Conservation (phyloP, 352 stramenopile species). For the Phytophthora chlamydospora region DNA sequence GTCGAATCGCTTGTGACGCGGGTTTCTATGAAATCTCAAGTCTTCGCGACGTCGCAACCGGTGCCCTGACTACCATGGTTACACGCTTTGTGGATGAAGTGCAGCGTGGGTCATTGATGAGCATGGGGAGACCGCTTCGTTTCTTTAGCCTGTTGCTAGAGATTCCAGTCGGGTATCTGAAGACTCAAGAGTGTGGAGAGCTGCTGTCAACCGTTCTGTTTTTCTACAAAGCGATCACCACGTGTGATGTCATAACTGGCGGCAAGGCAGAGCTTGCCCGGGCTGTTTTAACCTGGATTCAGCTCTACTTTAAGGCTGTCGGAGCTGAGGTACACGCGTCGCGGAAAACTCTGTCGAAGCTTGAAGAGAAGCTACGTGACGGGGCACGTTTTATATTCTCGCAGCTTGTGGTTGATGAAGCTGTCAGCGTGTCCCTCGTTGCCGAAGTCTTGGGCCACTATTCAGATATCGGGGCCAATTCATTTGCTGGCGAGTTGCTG, state of each 20-base stretch:
- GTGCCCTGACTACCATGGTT: slow-evolving; percentile 41
- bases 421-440: slow-evolving; percentile 27
- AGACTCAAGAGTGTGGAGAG: slow-evolving; percentile 28
- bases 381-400: slow-evolving; percentile 29
- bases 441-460: slow-evolving; percentile 44
- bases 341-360: neutral
- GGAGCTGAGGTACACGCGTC: slow-evolving; percentile 23
- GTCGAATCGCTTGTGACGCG: slow-evolving; percentile 67
- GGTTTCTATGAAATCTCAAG: slow-evolving; percentile 82
- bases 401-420: slow-evolving; percentile 24
- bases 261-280: slow-evolving; percentile 22
- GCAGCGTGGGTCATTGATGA: slow-evolving; percentile 3
- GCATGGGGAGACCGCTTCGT: slow-evolving; percentile 12
- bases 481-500: slow-evolving; percentile 49
- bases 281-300: slow-evolving; percentile 35
- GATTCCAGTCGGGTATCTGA: slow-evolving; percentile 47
- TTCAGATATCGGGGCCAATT: slow-evolving; percentile 25
- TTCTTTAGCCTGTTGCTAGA: slow-evolving; percentile 43
- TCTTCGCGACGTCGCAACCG: slow-evolving; percentile 47
- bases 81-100: slow-evolving; percentile 29
- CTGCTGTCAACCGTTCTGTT: slow-evolving; percentile 31
- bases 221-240: slow-evolving; percentile 28
- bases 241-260: neutral
- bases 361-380: slow-evolving; percentile 20
- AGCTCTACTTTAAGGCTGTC: slow-evolving; percentile 32